These are phyloP conservation scores for Teratosphaeria viscida DNA, from an alignment of 2,329 filamentous ascomycete species.

Conservation along the genomic window DNA sequence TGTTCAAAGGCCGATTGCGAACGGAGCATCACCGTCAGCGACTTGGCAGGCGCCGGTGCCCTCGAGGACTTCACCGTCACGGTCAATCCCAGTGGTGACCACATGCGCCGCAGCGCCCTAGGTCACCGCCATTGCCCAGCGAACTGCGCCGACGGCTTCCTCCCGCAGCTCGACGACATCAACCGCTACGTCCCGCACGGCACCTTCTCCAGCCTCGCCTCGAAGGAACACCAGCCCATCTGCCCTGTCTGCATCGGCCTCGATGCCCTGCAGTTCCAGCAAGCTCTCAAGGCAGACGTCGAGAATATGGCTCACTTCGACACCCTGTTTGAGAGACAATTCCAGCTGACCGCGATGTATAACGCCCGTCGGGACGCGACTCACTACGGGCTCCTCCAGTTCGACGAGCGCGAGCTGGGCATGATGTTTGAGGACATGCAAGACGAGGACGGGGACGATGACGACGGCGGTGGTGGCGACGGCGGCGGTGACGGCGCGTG, in stretches of 20 bases:
- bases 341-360: not conserved
- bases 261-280: slow-evolving; percentile 12
- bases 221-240: slow-evolving; percentile 9
- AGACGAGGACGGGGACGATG: slow-evolving; percentile 4
- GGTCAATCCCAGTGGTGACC: slow-evolving; percentile 11
- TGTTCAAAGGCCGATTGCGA: slow-evolving; percentile 4
- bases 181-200: slow-evolving; percentile 3
- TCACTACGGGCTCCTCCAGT: slow-evolving; percentile 14
- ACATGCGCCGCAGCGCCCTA: slow-evolving; percentile 7
- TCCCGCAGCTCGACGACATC: slow-evolving; percentile 5
- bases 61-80: slow-evolving; percentile 4
- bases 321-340: not conserved
- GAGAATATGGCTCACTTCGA: not conserved
- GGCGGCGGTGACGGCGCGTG: slow-evolving; percentile 5
- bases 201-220: slow-evolving; percentile 10
- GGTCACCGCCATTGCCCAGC: slow-evolving; percentile 5
- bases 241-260: slow-evolving; percentile 21
- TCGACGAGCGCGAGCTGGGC: slow-evolving; percentile 21
- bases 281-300: slow-evolving; percentile 1
- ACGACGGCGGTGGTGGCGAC: slow-evolving; percentile 1
- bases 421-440: slow-evolving; percentile 16
- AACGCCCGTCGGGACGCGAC: slow-evolving; percentile 3
- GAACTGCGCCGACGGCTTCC: slow-evolving; percentile 13
- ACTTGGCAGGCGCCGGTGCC: slow-evolving; percentile 4
- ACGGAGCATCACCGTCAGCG: slow-evolving; percentile 4